A percentile compares a stretch with the other conserved stretches of the same genome.
Conservation (phyloP, 257 asterid genomes). For the Euphrasia confusa region DNA sequence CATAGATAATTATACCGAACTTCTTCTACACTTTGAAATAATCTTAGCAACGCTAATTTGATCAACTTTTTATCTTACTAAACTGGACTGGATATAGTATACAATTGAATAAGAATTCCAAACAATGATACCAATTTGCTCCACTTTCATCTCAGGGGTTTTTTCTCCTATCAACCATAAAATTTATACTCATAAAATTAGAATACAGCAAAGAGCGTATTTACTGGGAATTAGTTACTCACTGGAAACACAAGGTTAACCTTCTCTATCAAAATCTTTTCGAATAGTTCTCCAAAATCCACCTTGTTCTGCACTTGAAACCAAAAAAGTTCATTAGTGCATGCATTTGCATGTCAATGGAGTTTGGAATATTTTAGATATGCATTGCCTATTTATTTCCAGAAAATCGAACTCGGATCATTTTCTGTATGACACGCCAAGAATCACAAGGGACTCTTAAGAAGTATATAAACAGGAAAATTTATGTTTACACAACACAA, state of each 20-base stretch:
- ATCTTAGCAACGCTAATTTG: not conserved
- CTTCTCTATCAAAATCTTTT: conserved; percentile 47
- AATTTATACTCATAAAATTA: not conserved
- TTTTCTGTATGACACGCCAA: not conserved
- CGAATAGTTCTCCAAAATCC: conserved; percentile 36
- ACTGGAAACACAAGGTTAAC: conserved; percentile 48
- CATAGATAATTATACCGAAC: not conserved
- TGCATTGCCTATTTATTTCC: too few relatives aligned
- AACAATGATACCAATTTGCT: not conserved
- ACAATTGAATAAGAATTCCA: not conserved
- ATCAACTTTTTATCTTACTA: not conserved
- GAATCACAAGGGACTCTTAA: not conserved
- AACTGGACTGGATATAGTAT: not conserved
- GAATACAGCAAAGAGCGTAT: not conserved
- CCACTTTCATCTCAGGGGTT: not conserved
- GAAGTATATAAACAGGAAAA: not conserved
- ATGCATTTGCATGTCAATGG: not conserved
- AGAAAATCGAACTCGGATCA: not conserved
- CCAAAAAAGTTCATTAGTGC: conserved; percentile 8
- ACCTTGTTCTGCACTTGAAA: conserved; percentile 53
- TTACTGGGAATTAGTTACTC: conserved; percentile 28
- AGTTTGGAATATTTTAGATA: not conserved
- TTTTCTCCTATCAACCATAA: not conserved
- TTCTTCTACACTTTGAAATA: not conserved
- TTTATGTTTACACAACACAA: not conserved